A percentile compares a stretch with the other conserved stretches of the same genome.
Conservation (phyloP, 2,329 filamentous ascomycete genomes). For the Claviceps africana region DNA sequence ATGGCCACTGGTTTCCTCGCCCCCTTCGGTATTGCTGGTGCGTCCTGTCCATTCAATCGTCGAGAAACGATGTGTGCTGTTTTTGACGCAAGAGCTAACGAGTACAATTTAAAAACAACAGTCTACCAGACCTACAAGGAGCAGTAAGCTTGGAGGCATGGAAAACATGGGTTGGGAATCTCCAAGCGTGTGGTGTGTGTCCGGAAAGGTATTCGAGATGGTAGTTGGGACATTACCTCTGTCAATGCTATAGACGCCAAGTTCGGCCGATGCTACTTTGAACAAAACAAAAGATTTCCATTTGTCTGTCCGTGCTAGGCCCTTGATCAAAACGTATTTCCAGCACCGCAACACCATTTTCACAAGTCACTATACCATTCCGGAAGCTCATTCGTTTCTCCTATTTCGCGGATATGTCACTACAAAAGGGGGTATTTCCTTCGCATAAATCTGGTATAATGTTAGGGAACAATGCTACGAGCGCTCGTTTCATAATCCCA, state of each 20-base stretch:
- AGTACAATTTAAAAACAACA: conserved; percentile 12
- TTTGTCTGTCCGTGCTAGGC: conserved; percentile 8
- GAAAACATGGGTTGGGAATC: conserved; percentile 4
- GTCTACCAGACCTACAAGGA: conserved; percentile 34
- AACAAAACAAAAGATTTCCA: conserved; percentile 8
- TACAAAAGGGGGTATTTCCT: not conserved
- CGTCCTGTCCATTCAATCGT: conserved; percentile 19
- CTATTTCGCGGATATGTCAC: not conserved
- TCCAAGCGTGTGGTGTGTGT: conserved; percentile 2
- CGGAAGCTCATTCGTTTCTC: not conserved
- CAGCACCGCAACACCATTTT: not conserved
- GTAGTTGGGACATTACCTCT: conserved; percentile 14
- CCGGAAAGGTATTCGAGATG: conserved; percentile 11
- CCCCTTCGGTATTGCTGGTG: conserved; percentile 51
- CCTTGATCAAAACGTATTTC: not conserved
- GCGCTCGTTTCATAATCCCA: not conserved
- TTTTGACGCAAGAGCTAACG: conserved; percentile 3
- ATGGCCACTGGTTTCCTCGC: conserved; percentile 39
- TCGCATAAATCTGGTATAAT: not conserved
- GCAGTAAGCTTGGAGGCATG: conserved; percentile 16
- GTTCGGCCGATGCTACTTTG: conserved; percentile 14
- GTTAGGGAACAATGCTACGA: not conserved
- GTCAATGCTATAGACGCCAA: conserved; percentile 20
- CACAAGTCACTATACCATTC: not conserved
- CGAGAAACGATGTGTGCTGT: not conserved